Evolutionary conservation across 2,329 filamentous ascomycete genomes (phyloP), one percentile per base, ranked within the genome.

Genomic region (Coniochaeta prunicola): DNA sequence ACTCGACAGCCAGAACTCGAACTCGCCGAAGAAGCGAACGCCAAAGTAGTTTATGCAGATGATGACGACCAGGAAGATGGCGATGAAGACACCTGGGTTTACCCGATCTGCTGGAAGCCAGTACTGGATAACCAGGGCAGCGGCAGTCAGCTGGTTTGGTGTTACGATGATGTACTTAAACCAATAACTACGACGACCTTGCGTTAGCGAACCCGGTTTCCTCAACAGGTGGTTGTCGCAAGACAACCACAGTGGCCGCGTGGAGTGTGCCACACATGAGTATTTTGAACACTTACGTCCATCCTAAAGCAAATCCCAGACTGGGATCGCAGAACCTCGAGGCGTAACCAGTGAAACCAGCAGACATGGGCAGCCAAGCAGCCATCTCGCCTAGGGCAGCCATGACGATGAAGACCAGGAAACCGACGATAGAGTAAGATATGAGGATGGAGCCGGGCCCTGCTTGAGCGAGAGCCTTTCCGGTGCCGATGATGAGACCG

Each of bases 151-250:
- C 70, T 96, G 90, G 68, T 94, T 94, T 1, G 91, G 90, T 1
- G 89, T 92, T 56, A 90, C 82, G 67, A 96, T 92, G 70, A 94
- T 90, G 71, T 94, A 94, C 84, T 92, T 82, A 74, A 86, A 82
- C 82, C 84, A 90, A 65, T 81, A 81, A 50, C 78, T 80, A 58
- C 6, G 30, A 55, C 8, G 31, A 4, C 50, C 33, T 38, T 56
- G 19, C 21, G 40, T 50, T 50, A 50, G 45, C 21, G 12, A 12
- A 8, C 17, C 10, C 24, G 17, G 10, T 24, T n/a, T 26, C 42
- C 36, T 17, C 12, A 40, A 13, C 36, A 40, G 36, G 17, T 17
- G 36, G 31, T 34, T 40, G 5, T 12, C 36, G 13, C 2, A 26
- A 48, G 21, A 28, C n/a, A 21, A 48, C 38, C 38, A 40, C 38